Evolutionary conservation across 495 filamentous ascomycete genomes (phyloP), one percentile per base, ranked within the genome.

Genomic region (Penicillium taxi): DNA sequence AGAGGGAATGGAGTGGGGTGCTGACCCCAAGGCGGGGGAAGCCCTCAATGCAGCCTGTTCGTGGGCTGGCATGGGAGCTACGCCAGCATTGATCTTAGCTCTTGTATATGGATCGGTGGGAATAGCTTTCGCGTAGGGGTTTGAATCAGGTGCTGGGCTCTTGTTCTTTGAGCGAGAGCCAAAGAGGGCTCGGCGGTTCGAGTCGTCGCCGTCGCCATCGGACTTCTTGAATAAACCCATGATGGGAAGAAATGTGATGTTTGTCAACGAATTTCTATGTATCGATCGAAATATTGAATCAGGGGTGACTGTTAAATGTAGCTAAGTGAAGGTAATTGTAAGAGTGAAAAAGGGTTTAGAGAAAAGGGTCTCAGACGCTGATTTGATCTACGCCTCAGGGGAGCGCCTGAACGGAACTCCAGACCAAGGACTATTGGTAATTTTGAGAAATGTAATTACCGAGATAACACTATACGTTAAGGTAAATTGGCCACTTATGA

Each of bases 161-260:
- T 73, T 70, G 55, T 74, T 78, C 70, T 81, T 84, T 14, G 64
- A 67, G 26, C 64, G 55, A 22, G 63, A 64, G 34, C 77, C 75
- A 37, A 81, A 81, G 26, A 83, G 70, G 17, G 72, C 70, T 35
- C 64, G 65, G 32, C 74, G 75, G 51, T 63, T 74, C 13, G 71
- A 63, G 40, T 79, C 75, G 13, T 80, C 76, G n/a, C n/a, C n/a
- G 47, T 61, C 67, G 39, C 69, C 70, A 32, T 71, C 67, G 23
- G 78, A 82, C 63, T 80, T 85, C 46, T 81, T 74, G 52, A 83
- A 73, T 9, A 58, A 46, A 18, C 74, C 70, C 82, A 86, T 86
- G 29, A 44, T 66, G 63, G 41, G 22, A n/a, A 12, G 27, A 26
- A 24, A 23, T 7, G 16, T 48, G 17, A n/a, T 11, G 4, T 35